Evolutionary conservation across 768 basidiomycete genomes (phyloP), one percentile per base, ranked within the genome.

Genomic region (Saitozyma sp.): DNA sequence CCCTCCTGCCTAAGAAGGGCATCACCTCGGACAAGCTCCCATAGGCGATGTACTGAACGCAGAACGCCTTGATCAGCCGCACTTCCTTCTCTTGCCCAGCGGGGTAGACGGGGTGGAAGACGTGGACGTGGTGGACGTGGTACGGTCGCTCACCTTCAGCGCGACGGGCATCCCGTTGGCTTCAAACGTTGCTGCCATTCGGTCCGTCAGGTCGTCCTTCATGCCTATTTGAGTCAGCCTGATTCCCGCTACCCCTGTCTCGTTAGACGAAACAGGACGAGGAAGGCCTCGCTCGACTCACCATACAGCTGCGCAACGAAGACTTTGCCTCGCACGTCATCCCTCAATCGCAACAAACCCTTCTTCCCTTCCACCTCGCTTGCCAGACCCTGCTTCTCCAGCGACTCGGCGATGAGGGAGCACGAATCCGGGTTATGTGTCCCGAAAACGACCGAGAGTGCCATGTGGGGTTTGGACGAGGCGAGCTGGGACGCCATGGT

Each of bases 1-100:
- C 93, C 14, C 94, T 84, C 40, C 92, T 84, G 46, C 88, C 84
- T 9, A 96, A 84, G 77, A 95, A 97, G 0, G 94, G 92, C 86
- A 96, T 88, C 9, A 92, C 66, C 56, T 63, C 59, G 38, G 46
- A 29, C 49, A 59, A 56, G 41, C 60, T 40, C 17, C 77, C 58
- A 65, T 75, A 64, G 39, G 69, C 74, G 38, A 76, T 71, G 62
- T 76, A 76, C 66, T 70, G 56, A 7, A n/a, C 9, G 14, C 52
- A n/a, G n/a, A n/a, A n/a, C n/a, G n/a, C n/a, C n/a, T n/a, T n/a
- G n/a, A n/a, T n/a, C n/a, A n/a, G n/a, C n/a, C n/a, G n/a, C n/a
- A n/a, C n/a, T n/a, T n/a, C n/a, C 63, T 61, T 59, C 56, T 19
- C 13, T 6, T 43, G 11, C 10, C 37, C 50, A 38, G 84, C 85